Evolutionary conservation across 2,329 filamentous ascomycete species (phyloP).

Genomic region (Pseudopithomyces maydicus): DNA sequence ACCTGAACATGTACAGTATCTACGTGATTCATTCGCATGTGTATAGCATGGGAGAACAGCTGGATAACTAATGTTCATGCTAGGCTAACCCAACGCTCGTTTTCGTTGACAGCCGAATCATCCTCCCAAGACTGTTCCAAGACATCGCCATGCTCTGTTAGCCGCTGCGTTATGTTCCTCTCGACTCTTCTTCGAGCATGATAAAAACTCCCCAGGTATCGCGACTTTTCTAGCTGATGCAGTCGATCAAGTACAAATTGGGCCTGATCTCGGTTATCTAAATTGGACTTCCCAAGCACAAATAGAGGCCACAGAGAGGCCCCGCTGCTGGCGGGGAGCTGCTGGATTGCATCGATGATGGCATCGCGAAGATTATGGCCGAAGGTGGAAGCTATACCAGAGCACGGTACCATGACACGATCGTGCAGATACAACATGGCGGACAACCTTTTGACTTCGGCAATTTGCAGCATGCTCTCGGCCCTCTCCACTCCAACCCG

Average conservation of each 20-base stretch:
- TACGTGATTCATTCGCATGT: too few relatives aligned
- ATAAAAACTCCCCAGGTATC: neutral
- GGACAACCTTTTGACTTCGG: slow-evolving; percentile 34
- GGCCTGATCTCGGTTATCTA: slow-evolving; percentile 29
- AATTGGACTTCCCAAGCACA: slow-evolving; percentile 25
- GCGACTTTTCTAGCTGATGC: neutral
- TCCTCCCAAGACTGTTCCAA: neutral
- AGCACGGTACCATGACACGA: slow-evolving; percentile 5
- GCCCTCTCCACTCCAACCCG: neutral
- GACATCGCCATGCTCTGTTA: neutral
- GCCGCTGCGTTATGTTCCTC: neutral
- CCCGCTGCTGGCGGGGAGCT: slow-evolving; percentile 2
- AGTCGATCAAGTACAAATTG: slow-evolving; percentile 38
- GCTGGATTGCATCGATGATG: neutral
- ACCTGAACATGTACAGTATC: too few relatives aligned
- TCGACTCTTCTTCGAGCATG: neutral
- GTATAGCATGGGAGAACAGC: too few relatives aligned
- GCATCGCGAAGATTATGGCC: slow-evolving; percentile 17
- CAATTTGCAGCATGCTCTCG: slow-evolving; percentile 22
- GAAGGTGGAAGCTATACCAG: slow-evolving; percentile 3
- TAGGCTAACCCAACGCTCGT: slow-evolving; percentile 1
- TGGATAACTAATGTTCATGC: neutral
- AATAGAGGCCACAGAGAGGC: slow-evolving; percentile 10
- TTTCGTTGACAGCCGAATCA: neutral
- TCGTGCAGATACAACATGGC: slow-evolving; percentile 36